phyloP scores from a whole-genome alignment of 768 basidiomycete genomes.

The Mycena pura region DNA sequence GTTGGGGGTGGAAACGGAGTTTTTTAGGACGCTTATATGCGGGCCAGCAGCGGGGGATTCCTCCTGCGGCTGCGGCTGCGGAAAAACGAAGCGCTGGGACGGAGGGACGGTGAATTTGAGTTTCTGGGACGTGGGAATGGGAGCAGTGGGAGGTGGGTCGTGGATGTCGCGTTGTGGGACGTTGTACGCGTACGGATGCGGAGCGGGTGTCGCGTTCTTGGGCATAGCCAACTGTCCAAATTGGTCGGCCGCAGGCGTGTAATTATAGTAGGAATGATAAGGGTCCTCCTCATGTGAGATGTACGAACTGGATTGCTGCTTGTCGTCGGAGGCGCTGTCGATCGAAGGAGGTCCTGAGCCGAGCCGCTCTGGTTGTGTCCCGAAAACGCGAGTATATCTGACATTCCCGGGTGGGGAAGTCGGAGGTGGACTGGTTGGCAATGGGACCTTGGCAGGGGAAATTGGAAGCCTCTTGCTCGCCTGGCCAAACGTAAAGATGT shows the following conservation, averaged over 20 bases:
- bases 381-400: constrained; percentile 10
- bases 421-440: constrained; percentile 17
- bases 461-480: constrained; percentile 31
- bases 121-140: constrained; percentile 35
- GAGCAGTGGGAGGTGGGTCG: constrained; percentile 33
- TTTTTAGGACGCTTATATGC: constrained; percentile 47
- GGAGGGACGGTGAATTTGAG: constrained; percentile 35
- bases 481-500: constrained; percentile 57
- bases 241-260: constrained; percentile 17
- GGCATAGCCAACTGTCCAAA: constrained; percentile 18
- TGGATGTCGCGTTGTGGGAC: constrained; percentile 27
- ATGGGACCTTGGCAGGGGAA: constrained; percentile 27
- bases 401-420: background rate
- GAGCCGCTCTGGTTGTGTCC: constrained; percentile 5
- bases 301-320: constrained; percentile 8
- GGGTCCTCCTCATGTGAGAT: constrained; percentile 20
- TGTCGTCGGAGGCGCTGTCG: constrained; percentile 23
- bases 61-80: constrained; percentile 18
- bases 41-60: background rate
- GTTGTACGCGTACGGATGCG: constrained; percentile 60
- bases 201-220: constrained; percentile 33
- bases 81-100: constrained; percentile 1
- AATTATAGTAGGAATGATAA: constrained; percentile 28
- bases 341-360: constrained; percentile 18
- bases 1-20: constrained; percentile 72